Percentiles rank a stretch among this genome's conserved stretches.
Conservation (phyloP, 495 filamentous ascomycete genomes). For the Xylaria palmicola region DNA sequence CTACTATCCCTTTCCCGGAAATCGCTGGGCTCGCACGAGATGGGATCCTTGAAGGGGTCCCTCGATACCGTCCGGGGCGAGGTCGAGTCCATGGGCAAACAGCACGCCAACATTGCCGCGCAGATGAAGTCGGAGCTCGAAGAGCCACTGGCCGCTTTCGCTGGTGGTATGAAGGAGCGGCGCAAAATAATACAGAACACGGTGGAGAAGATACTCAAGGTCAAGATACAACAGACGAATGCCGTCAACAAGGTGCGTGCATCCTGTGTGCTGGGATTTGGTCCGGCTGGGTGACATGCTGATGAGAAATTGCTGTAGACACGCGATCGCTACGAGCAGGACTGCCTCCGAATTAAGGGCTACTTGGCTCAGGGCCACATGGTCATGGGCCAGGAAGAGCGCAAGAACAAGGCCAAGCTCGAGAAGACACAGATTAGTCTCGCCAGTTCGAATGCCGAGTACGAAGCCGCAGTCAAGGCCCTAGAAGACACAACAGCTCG, state of each 20-base stretch:
- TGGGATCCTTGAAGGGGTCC: conserved; percentile 76
- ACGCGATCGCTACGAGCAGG: conserved; percentile 92
- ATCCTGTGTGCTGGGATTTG: neutral
- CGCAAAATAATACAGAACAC: conserved; percentile 92
- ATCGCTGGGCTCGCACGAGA: conserved; percentile 83
- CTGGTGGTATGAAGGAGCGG: conserved; percentile 90
- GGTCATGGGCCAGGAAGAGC: conserved; percentile 99
- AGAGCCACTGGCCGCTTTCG: conserved; percentile 87
- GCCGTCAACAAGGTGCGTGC: conserved; percentile 82
- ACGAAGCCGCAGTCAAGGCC: conserved; percentile 85
- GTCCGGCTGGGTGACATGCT: conserved; percentile 17
- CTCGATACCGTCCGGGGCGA: conserved; percentile 86
- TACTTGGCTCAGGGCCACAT: conserved; percentile 98
- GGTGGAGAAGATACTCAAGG: conserved; percentile 90
- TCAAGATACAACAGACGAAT: conserved; percentile 87
- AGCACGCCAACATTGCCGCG: conserved; percentile 80
- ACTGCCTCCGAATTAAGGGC: conserved; percentile 96
- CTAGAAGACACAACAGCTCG: conserved; percentile 94
- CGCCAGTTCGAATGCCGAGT: conserved; percentile 85
- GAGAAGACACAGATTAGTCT: conserved; percentile 98
- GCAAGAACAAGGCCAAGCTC: conserved; percentile 97
- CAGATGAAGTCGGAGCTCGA: conserved; percentile 99
- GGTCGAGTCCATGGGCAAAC: conserved; percentile 91
- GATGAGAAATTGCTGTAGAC: conserved; percentile 52
- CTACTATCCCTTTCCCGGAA: conserved; percentile 83